phyloP scores from a whole-genome alignment of 2,329 filamentous ascomycete genomes.

The Aureobasidium melanogenum region DNA sequence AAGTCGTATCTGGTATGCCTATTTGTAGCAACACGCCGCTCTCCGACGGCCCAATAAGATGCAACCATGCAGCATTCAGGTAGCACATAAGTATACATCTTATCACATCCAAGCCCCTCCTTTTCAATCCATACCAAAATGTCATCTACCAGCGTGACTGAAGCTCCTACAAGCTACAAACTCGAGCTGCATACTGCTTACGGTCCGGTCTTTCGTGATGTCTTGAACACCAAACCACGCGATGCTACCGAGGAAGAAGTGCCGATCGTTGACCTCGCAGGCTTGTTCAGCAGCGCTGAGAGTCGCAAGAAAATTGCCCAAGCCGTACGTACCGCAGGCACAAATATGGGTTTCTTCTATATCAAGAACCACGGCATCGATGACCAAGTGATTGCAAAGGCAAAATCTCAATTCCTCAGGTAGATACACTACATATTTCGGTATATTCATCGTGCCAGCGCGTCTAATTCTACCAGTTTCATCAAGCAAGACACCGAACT shows the following conservation, averaged over 20 bases:
- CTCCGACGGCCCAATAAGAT: neutral
- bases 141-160: neutral
- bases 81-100: neutral
- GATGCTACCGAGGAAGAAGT: slow-evolving; percentile 1
- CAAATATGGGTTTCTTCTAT: slow-evolving; percentile 39
- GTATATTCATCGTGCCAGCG: neutral
- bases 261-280: slow-evolving; percentile 33
- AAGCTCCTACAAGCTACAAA: neutral
- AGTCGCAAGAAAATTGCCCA: slow-evolving; percentile 32
- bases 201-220: neutral
- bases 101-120: neutral
- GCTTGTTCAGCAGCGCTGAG: slow-evolving; percentile 27
- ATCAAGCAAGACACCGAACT: slow-evolving; percentile 39
- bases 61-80: neutral
- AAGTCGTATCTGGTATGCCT: neutral
- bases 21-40: neutral
- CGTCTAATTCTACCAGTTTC: slow-evolving; percentile 24
- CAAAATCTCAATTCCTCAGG: slow-evolving; percentile 13
- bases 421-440: neutral
- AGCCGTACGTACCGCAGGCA: slow-evolving; percentile 33
- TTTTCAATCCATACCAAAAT: neutral
- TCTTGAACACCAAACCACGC: neutral
- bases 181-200: neutral
- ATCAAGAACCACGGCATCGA: slow-evolving; percentile 22
- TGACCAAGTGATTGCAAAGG: slow-evolving; percentile 16